Evolutionary conservation across 2,329 filamentous ascomycete species (phyloP).

Genomic region (Verticillium klebahnii): DNA sequence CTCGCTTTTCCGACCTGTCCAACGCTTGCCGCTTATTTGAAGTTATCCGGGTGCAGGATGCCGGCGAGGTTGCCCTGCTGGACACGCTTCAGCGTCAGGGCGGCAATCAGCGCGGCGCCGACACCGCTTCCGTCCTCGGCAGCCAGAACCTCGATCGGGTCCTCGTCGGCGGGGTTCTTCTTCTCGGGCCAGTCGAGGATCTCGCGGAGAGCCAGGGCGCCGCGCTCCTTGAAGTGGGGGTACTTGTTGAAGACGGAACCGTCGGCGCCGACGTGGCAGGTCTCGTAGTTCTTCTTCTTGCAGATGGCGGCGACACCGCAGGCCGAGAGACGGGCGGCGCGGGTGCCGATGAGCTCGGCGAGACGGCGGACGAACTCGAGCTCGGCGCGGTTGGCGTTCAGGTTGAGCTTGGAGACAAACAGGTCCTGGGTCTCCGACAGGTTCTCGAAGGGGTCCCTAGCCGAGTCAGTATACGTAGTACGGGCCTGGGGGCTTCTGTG

Average conservation of each 20-base stretch:
- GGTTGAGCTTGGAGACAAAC: conserved; percentile 70
- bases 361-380: conserved; percentile 85
- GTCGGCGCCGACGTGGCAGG: conserved; percentile 92
- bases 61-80: conserved; percentile 59
- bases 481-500: neutral
- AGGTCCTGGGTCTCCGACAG: conserved; percentile 82
- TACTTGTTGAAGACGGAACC: conserved; percentile 99
- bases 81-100: conserved; percentile 61
- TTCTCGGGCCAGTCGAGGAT: conserved; percentile 91
- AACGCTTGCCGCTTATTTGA: conserved; percentile 27
- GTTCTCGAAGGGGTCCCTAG: conserved; percentile 89
- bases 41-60: conserved; percentile 62
- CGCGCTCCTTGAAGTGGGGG: conserved; percentile 92
- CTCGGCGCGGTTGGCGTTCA: conserved; percentile 70
- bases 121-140: conserved; percentile 97
- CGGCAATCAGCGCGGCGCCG: conserved; percentile 91
- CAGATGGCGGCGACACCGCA: conserved; percentile 95
- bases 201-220: conserved; percentile 84
- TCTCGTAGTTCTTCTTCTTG: conserved; percentile 87
- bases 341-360: conserved; percentile 90
- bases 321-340: conserved; percentile 85
- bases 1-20: neutral
- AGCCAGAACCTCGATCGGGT: conserved; percentile 81
- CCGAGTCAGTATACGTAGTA: conserved; percentile 9
- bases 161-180: conserved; percentile 64